Evolutionary conservation across 2,329 filamentous ascomycete species (phyloP), one percentile per base, ranked within the genome.

Genomic region (Fusarium sp.): DNA sequence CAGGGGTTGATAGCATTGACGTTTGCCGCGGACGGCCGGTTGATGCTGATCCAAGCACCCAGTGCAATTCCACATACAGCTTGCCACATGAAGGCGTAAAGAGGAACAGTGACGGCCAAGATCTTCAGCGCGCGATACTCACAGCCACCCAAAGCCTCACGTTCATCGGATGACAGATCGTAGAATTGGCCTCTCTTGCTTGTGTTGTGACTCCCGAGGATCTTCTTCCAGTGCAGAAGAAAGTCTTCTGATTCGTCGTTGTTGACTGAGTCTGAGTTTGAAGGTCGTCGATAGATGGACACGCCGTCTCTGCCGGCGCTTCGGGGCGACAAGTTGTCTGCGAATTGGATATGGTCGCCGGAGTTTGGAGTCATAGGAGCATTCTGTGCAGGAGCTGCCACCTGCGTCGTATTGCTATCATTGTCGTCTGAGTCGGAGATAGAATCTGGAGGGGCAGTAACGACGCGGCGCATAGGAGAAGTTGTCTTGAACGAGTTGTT

Each of bases 71-170:
- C 86, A 4, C 88, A 88, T 8, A 92, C 78, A 5, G 91, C 63
- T 76, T 92, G 90, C 85, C 88, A 92, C 9, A 86, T 77, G 32
- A 86, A 77, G 32, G 88, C 91, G 77, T 93, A 93, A 10, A 88
- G 69, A 2, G 89, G 89, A 10, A 93, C 89, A 25, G 91, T 77
- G 73, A 88, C 83, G 5, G 88, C 85, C 3, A 93, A 83, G 9
- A 92, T 80, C 53, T 85, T 85, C 25, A 93, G 84, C 21, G 91
- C 90, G 46, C 88, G 86, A 76, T 92, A 92, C 78, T 93, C 91
- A 63, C 86, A 88, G 2, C 90, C 89, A 32, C 91, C 90, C 1
- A 92, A 82, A 33, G 86, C 83, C 59, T 89, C 87, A 40, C 88
- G 85, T 74, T 91, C 88, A 19, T 86, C 84, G 25, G 83, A 82